Evolutionary conservation across 352 stramenopile species (phyloP).

Genomic region (Globisporangium ultimum): DNA sequence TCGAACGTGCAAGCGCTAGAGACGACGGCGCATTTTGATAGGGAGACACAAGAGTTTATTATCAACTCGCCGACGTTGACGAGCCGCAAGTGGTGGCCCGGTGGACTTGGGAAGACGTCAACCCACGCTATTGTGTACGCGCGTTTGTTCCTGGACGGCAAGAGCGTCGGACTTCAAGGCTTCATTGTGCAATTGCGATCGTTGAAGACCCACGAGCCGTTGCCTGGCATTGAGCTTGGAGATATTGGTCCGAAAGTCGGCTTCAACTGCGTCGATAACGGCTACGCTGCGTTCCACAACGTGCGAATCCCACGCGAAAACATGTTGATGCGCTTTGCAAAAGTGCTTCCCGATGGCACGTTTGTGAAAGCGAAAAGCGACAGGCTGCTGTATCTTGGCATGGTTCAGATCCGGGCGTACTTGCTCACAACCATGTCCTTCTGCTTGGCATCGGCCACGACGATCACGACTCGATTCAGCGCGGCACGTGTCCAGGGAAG

Average conservation of each 20-base stretch:
- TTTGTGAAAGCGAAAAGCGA: conserved; percentile 59
- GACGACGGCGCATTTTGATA: conserved; percentile 92
- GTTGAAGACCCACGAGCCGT: conserved; percentile 61
- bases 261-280: conserved; percentile 92
- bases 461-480: conserved; percentile 29
- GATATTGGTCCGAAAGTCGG: conserved; percentile 93
- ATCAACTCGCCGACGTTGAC: conserved; percentile 94
- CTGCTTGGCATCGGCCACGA: conserved; percentile 13
- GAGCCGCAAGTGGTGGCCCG: conserved; percentile 95
- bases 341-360: conserved; percentile 54
- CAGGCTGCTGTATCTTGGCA: conserved; percentile 46
- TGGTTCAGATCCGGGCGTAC: conserved; percentile 30
- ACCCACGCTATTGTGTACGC: conserved; percentile 93
- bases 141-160: conserved; percentile 54
- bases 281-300: conserved; percentile 82
- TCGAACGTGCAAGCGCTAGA: conserved; percentile 89
- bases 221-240: conserved; percentile 86
- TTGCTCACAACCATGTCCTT: conserved; percentile 13
- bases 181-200: conserved; percentile 92
- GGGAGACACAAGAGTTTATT: conserved; percentile 88
- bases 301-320: conserved; percentile 82
- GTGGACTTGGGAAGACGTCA: conserved; percentile 88
- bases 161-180: conserved; percentile 88
- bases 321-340: conserved; percentile 48
- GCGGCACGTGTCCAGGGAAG: conserved; percentile 26